These are phyloP conservation scores for Ilex aquifolium DNA, from an alignment of 257 asterid genomes.

Conservation along the genomic window DNA sequence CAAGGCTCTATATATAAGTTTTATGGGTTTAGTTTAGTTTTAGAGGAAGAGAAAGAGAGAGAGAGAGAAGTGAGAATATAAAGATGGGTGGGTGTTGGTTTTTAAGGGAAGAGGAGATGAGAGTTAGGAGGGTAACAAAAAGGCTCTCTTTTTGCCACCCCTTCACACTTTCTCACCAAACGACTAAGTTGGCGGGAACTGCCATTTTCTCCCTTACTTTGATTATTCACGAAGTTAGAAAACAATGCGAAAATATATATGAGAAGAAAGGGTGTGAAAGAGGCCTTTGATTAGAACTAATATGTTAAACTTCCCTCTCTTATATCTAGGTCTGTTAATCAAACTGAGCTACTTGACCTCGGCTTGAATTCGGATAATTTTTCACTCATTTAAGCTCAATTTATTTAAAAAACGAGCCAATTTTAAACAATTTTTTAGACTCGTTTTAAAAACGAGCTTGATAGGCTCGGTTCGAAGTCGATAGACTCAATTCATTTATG, in stretches of 20 bases:
- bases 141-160: constrained; percentile 86
- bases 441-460: no score
- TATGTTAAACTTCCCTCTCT: no score
- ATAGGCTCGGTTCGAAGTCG: no score
- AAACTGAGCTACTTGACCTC: no score
- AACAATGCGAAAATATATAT: neutral
- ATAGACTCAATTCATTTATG: no score
- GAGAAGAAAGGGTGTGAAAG: no score
- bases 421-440: no score
- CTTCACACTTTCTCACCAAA: constrained; percentile 28
- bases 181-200: constrained; percentile 38
- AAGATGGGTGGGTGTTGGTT: constrained; percentile 35
- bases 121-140: constrained; percentile 58
- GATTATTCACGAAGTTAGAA: constrained; percentile 4
- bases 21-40: constrained; percentile 58
- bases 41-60: constrained; percentile 28
- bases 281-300: no score
- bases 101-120: constrained; percentile 54
- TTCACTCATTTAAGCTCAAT: no score
- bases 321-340: no score
- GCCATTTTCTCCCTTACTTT: constrained; percentile 7
- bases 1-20: constrained; percentile 34
- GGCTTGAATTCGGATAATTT: no score
- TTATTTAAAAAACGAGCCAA: no score
- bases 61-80: constrained; percentile 23